A percentile compares a stretch with the other conserved stretches of the same genome.
These are phyloP conservation scores for Telfairia occidentalis DNA, from an alignment of 331 rosid species.

Conservation along the genomic window DNA sequence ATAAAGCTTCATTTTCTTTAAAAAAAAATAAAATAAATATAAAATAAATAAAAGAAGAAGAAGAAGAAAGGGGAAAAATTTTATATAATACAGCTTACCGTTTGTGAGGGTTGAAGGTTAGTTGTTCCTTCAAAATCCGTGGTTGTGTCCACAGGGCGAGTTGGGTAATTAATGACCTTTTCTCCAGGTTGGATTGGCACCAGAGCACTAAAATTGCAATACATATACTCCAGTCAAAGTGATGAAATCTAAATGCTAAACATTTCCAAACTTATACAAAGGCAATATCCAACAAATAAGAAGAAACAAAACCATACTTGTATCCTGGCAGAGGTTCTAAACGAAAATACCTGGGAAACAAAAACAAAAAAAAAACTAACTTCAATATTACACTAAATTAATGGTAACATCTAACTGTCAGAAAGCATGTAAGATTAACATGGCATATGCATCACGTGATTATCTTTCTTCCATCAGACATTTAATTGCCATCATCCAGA, in stretches of 20 bases:
- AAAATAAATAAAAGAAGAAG: too few relatives aligned
- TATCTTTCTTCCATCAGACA: not conserved
- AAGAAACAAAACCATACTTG: slow-evolving; percentile 28
- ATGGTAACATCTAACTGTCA: not conserved
- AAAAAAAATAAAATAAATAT: too few relatives aligned
- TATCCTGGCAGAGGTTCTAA: slow-evolving; percentile 43
- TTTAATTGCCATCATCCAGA: too few relatives aligned
- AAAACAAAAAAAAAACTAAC: not conserved
- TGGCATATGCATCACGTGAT: not conserved
- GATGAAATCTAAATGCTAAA: slow-evolving; percentile 5
- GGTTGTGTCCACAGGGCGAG: slow-evolving; percentile 88
- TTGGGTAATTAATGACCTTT: slow-evolving; percentile 72
- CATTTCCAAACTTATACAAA: not conserved
- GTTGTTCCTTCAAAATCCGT: slow-evolving; percentile 93
- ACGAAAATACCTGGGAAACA: slow-evolving; percentile 35
- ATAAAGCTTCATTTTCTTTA: too few relatives aligned
- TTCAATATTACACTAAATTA: not conserved
- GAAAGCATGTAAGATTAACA: not conserved
- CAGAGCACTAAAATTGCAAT: slow-evolving; percentile 57
- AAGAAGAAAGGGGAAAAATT: not conserved
- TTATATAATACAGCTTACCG: slow-evolving; percentile 27
- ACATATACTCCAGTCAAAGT: slow-evolving; percentile 26
- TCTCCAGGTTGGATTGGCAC: slow-evolving; percentile 83
- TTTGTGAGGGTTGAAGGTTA: slow-evolving; percentile 70
- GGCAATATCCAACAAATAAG: not conserved